A percentile compares a stretch with the other conserved stretches of the same genome.
Conservation (phyloP, 495 filamentous ascomycete genomes). For the Neurospora sp. region DNA sequence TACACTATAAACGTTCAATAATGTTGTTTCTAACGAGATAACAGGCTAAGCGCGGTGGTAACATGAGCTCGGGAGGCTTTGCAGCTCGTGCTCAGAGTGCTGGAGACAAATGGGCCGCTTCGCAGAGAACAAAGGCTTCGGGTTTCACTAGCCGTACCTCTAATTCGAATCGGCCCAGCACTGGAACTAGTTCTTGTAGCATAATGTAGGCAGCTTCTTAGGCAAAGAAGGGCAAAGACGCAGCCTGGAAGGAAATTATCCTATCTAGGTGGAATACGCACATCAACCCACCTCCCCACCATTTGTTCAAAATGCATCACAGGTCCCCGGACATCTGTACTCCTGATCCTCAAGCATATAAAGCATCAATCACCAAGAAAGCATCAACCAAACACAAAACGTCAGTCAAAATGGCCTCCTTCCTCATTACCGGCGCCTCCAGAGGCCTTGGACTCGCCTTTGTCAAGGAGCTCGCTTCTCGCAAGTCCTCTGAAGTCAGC, state of each 20-base stretch:
- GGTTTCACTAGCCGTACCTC: background rate
- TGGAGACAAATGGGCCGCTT: background rate
- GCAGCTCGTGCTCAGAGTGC: background rate
- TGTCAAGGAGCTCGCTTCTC: slow-evolving; percentile 19
- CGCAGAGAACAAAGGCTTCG: background rate
- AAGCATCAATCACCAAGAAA: no score
- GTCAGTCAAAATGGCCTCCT: background rate
- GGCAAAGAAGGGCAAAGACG: no score
- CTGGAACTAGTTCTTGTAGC: no score
- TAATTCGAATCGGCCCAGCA: background rate
- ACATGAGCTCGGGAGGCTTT: background rate
- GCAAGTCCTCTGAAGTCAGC: slow-evolving; percentile 19
- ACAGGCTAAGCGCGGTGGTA: slow-evolving; percentile 4
- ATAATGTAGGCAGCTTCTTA: no score
- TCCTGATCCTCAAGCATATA: background rate
- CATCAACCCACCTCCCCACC: no score
- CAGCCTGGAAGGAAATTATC: no score
- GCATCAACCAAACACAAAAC: no score
- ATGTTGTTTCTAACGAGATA: background rate
- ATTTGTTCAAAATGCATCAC: no score
- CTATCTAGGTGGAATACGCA: no score
- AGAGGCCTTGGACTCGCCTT: slow-evolving; percentile 34
- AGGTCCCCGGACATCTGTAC: background rate
- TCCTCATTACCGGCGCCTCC: slow-evolving; percentile 32
- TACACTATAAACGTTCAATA: background rate